Base-by-base conservation (phyloP, 1,284 basidiomycete genomes). In the Athelia psychrophila region DNA sequence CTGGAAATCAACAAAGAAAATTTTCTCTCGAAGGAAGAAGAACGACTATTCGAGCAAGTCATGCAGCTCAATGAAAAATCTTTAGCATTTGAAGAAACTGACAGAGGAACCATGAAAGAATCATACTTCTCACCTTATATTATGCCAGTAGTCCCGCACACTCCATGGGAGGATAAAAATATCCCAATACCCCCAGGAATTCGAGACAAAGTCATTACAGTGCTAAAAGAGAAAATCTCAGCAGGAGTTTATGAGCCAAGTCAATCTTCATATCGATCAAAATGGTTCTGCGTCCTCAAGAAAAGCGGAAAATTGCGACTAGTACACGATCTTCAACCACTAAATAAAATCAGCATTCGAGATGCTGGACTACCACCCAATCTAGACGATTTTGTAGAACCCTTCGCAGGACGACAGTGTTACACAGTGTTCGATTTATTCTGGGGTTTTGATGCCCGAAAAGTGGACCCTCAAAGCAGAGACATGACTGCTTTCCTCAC, bases 181-280 rank as follows among this genome's bases (percentile, higher is more conserved):
- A 72, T 75, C 42, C 70, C 67, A 1, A 74, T 75, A 18, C 68
- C 70, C 0, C 67, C 68, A 1, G 70, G 70, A 18, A 69, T 74
- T 3, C 19, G 57, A 18, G 61, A 67, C 1, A 52, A 72, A 47
- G 67, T 75, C 0, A 60, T 70, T 5, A 58, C 67, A 0, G 30
- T 72, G 0, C 40, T 76, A 1, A 61, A 61, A 47, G 25, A 54
- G 3, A 69, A 66, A 44, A 66, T 72, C 1, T 36, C 18, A 0
- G 58, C 56, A 0, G 61, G 67, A 2, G 58, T 67, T 0, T 68
- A 67, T 25, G 60, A 72, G 49, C 62, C 51, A 0, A 60, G 55
- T 0, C 42, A 58, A 1, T 51, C 63, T 0, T 57, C 67, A 0
- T 72, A 72, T 44, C 48, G 51, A 0, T 70, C 63, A 0, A 2